Evolutionary conservation across 306 rosid species (phyloP).

Genomic region (Sicyos baderoa): DNA sequence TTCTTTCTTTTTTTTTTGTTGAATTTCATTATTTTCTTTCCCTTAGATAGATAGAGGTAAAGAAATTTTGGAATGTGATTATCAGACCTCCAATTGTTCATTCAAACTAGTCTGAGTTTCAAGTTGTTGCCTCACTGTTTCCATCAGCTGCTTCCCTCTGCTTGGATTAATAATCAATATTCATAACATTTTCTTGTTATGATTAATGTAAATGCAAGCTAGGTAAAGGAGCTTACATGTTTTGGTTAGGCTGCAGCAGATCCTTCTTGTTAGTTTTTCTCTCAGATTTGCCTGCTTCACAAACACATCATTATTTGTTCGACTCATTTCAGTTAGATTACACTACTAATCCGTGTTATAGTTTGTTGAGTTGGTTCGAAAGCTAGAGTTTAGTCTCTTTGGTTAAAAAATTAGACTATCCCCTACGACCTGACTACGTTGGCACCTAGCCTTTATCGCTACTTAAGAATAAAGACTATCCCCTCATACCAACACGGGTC

Average conservation of each 20-base stretch:
- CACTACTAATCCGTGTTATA: not conserved
- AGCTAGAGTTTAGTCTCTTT: too few species aligned
- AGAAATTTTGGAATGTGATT: not conserved
- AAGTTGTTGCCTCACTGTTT: not conserved
- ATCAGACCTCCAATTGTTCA: slow-evolving; percentile 15
- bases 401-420: too few species aligned
- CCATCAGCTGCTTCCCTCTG: slow-evolving; percentile 12
- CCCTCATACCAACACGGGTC: too few species aligned
- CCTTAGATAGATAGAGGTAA: not conserved
- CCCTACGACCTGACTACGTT: too few species aligned
- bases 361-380: too few species aligned
- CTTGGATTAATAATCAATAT: not conserved
- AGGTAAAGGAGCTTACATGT: not conserved
- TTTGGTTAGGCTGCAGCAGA: not conserved
- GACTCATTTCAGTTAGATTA: not conserved
- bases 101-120: slow-evolving; percentile 3
- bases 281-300: slow-evolving; percentile 11
- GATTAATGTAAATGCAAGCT: not conserved
- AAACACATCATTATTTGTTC: not conserved
- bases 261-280: not conserved
- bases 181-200: not conserved
- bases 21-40: too few species aligned
- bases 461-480: too few species aligned
- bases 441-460: too few species aligned
- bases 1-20: too few species aligned